Percentiles rank a stretch among this genome's conserved stretches.
Evolutionary conservation across 257 asterid genomes (phyloP).

Genomic region (Ocimum tenuiflorum): DNA sequence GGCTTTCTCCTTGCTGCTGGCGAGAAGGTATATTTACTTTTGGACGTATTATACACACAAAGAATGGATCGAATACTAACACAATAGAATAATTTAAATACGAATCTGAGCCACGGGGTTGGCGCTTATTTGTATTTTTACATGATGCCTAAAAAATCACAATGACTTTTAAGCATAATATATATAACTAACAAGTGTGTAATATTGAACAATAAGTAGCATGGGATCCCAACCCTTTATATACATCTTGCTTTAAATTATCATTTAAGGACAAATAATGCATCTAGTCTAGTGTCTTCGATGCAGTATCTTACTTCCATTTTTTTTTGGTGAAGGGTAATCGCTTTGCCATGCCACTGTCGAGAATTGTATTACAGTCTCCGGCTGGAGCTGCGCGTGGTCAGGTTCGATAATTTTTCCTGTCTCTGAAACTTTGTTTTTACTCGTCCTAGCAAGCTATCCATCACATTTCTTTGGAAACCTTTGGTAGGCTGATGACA

Average conservation of each 20-base stretch:
- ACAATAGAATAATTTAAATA: too few species aligned
- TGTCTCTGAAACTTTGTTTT: background rate
- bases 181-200: too few species aligned
- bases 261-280: background rate
- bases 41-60: background rate
- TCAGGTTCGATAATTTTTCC: constrained; percentile 47
- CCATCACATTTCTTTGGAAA: background rate
- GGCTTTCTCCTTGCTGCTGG: constrained; percentile 95
- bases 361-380: constrained; percentile 59
- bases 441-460: constrained; percentile 2
- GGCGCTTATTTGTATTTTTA: too few species aligned
- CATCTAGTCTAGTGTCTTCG: background rate
- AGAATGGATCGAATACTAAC: too few species aligned
- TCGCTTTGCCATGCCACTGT: constrained; percentile 73
- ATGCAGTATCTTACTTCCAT: constrained; percentile 11
- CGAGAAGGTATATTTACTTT: constrained; percentile 53
- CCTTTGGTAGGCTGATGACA: constrained; percentile 73
- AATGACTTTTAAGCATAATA: too few species aligned
- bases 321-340: constrained; percentile 45
- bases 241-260: too few species aligned
- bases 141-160: too few species aligned
- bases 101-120: too few species aligned
- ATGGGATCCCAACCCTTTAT: too few species aligned
- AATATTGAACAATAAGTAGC: too few species aligned
- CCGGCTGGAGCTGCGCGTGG: constrained; percentile 99